Conservation (phyloP, 305 asterid genomes). For the Nicotiana rustica region DNA sequence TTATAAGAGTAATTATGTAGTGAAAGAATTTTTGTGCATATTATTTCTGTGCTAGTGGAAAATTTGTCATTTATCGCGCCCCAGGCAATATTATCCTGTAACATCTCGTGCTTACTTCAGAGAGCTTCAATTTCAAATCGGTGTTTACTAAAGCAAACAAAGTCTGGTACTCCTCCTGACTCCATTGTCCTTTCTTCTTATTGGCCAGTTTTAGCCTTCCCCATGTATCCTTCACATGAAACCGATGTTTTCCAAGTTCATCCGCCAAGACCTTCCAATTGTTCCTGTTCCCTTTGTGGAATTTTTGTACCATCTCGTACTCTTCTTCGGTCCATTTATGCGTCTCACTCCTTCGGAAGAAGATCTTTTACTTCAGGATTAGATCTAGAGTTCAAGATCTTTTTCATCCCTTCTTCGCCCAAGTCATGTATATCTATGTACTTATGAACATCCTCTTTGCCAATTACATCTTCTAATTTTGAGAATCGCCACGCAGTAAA, state of each 20-base stretch:
- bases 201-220: constrained; percentile 20
- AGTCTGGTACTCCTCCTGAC: constrained; percentile 35
- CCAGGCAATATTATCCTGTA: constrained; percentile 38
- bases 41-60: neutral
- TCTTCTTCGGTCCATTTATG: constrained; percentile 37
- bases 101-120: constrained; percentile 35
- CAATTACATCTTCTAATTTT: constrained; percentile 35
- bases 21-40: no score
- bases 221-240: no score
- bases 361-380: constrained; percentile 18
- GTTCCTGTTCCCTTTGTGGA: constrained; percentile 11
- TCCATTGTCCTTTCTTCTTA: constrained; percentile 18
- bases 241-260: neutral
- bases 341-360: constrained; percentile 27
- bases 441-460: constrained; percentile 34
- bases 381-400: constrained; percentile 26
- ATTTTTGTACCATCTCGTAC: constrained; percentile 19
- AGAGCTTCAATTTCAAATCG: constrained; percentile 32
- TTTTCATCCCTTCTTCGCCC: constrained; percentile 36
- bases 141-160: constrained; percentile 37
- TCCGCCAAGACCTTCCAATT: constrained; percentile 36
- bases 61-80: constrained; percentile 34
- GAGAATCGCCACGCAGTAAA: constrained; percentile 36
- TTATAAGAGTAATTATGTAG: no score
- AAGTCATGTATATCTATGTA: constrained; percentile 29